A percentile compares a stretch with the other conserved stretches of the same genome.
Evolutionary conservation across 2,329 filamentous ascomycete species (phyloP).

Genomic region (Aspergillus pseudoterreus): DNA sequence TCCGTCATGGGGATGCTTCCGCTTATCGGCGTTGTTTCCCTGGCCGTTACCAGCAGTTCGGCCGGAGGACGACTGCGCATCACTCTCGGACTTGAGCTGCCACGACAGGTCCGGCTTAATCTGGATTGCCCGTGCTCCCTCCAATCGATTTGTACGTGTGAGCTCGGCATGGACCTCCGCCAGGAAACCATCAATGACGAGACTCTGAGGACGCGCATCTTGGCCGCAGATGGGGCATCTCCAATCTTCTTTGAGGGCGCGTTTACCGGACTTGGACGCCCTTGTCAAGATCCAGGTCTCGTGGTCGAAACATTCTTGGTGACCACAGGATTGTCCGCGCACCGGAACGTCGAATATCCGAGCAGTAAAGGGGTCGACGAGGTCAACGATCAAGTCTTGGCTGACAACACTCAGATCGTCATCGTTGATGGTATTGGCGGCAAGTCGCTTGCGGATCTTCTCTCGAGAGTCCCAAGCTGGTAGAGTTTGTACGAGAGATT

Average conservation of each 20-base stretch:
- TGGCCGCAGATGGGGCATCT: constrained; percentile 77
- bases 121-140: constrained; percentile 57
- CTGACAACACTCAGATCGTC: constrained; percentile 63
- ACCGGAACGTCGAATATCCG: constrained; percentile 67
- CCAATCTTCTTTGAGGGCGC: constrained; percentile 57
- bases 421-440: constrained; percentile 33
- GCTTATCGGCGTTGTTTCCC: constrained; percentile 5
- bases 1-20: constrained; percentile 13
- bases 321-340: constrained; percentile 65
- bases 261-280: constrained; percentile 42
- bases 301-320: constrained; percentile 88
- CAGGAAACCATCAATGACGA: constrained; percentile 74
- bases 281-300: constrained; percentile 73
- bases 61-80: constrained; percentile 9
- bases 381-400: constrained; percentile 57
- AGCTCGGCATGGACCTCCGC: constrained; percentile 58
- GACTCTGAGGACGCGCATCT: constrained; percentile 70
- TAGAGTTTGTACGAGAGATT: constrained; percentile 37
- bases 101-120: constrained; percentile 64
- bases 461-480: constrained; percentile 50
- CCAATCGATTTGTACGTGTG: constrained; percentile 44
- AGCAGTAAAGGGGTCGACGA: constrained; percentile 65
- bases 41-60: not conserved
- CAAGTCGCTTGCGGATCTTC: constrained; percentile 54
- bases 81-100: constrained; percentile 48